Conservation (phyloP, 2,329 filamentous ascomycete genomes). For the Paracorniculantispora psalliotae region DNA sequence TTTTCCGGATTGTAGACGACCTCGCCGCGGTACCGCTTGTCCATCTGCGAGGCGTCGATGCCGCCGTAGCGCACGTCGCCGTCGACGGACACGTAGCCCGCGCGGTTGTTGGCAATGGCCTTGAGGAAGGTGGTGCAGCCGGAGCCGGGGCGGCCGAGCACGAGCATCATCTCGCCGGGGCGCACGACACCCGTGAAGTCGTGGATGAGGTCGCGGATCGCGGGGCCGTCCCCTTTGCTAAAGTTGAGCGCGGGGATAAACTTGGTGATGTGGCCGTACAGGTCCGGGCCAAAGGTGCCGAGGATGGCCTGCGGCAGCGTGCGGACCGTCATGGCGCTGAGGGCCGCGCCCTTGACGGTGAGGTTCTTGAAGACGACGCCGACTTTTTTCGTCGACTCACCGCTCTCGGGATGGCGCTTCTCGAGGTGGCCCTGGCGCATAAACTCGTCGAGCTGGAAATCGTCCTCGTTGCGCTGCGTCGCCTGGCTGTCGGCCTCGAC, state of each 20-base stretch:
- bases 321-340: slow-evolving; percentile 62
- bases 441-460: slow-evolving; percentile 65
- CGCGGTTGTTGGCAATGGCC: slow-evolving; percentile 65
- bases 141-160: slow-evolving; percentile 64
- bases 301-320: slow-evolving; percentile 70
- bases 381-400: slow-evolving; percentile 67
- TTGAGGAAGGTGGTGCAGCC: slow-evolving; percentile 77
- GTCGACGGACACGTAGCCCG: slow-evolving; percentile 58
- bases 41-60: slow-evolving; percentile 39
- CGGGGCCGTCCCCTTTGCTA: slow-evolving; percentile 14
- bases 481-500: slow-evolving; percentile 12
- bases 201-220: slow-evolving; percentile 24
- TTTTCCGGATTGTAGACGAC: slow-evolving; percentile 66
- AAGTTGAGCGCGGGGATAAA: slow-evolving; percentile 11
- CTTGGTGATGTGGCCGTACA: slow-evolving; percentile 47
- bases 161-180: slow-evolving; percentile 34
- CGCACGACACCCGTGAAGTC: slow-evolving; percentile 32
- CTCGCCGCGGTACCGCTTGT: slow-evolving; percentile 52
- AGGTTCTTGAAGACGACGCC: slow-evolving; percentile 73
- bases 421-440: slow-evolving; percentile 72
- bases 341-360: slow-evolving; percentile 66
- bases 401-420: slow-evolving; percentile 55
- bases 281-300: slow-evolving; percentile 75
- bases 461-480: slow-evolving; percentile 42
- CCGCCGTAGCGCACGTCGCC: slow-evolving; percentile 63